Evolutionary conservation across 192 early-diverging fungal genomes (phyloP), one percentile per base, ranked within the genome.

Genomic region (Ambispora gerdemannii): DNA sequence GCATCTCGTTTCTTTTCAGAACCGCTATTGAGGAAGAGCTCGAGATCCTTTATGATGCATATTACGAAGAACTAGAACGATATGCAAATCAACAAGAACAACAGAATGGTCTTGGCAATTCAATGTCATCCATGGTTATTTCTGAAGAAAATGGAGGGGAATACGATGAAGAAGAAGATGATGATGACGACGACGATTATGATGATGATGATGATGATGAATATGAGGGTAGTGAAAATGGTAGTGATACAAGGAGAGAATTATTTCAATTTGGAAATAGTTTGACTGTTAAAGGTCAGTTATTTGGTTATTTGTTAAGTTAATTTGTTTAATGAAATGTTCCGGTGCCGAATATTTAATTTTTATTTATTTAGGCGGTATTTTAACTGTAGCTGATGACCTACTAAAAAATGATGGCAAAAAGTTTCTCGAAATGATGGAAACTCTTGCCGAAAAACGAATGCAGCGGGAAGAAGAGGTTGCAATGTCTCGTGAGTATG

Each of bases 341-440:
- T n/a, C n/a, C n/a, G n/a, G n/a, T n/a, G n/a, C n/a, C n/a, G n/a
- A n/a, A n/a, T n/a, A n/a, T n/a, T n/a, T n/a, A n/a, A n/a, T n/a
- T 6, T 63, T 32, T 56, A 25, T 53, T 53, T 24, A 17, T 17
- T 58, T 67, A 86, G 83, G 82, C 53, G 82, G 84, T n/a, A 88
- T 86, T 31, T 74, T 86, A 17, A 86, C 86, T 0, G 91, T 95
- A 20, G 93, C 92, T 13, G 92, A 95, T 67, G 91, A 95, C 77
- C 87, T 95, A 53, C 77, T 95, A 24, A 91, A 93, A 52, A 94
- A 94, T 38, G 94, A 98, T 75, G 92, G 95, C 27, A 90, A 89
- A 74, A 96, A 95, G 78, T 96, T 98, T 73, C 83, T 98, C 50
- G 93, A 98, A 71, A 88, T 96, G 81, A 96, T 98, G 95, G 95